Conservation (phyloP, 169 alveolate genomes). For the Perkinsus chesapeaki region DNA sequence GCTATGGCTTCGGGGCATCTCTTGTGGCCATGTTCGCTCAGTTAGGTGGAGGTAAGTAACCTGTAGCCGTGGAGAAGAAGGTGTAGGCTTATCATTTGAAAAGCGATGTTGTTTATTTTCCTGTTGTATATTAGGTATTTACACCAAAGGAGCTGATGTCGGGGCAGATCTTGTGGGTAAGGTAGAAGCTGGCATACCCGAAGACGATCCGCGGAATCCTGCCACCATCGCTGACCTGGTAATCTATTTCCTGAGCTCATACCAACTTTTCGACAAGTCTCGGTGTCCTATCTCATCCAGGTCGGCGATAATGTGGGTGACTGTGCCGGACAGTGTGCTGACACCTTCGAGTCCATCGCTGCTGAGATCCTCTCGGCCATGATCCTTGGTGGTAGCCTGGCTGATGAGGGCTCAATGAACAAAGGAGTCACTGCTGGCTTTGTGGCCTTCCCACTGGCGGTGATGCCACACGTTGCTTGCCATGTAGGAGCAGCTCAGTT, state of each 20-base stretch:
- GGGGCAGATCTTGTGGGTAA: conserved; percentile 85
- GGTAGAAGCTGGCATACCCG: conserved; percentile 75
- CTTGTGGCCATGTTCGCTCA: conserved; percentile 74
- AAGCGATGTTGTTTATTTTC: too few species aligned
- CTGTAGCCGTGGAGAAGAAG: too few species aligned
- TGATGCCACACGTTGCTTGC: background rate
- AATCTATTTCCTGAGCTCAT: background rate
- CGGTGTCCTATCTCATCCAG: background rate
- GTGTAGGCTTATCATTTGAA: too few species aligned
- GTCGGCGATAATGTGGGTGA: conserved; percentile 83
- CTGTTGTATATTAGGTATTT: conserved; percentile 27
- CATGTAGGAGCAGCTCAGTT: background rate
- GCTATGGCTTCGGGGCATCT: conserved; percentile 84
- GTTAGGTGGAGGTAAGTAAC: conserved; percentile 84
- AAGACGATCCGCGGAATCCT: conserved; percentile 82
- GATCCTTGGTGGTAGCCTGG: conserved; percentile 74
- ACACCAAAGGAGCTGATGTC: conserved; percentile 81
- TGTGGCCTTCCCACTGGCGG: conserved; percentile 70
- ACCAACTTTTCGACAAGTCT: too few species aligned
- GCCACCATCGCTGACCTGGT: conserved; percentile 79
- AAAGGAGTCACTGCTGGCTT: conserved; percentile 43
- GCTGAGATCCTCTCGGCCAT: conserved; percentile 78
- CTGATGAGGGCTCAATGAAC: conserved; percentile 48
- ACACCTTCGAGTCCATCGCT: conserved; percentile 71
- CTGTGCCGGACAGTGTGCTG: conserved; percentile 81